These are phyloP conservation scores for Cercospora sp. DNA, from an alignment of 2,329 filamentous ascomycete species.

Conservation along the genomic window DNA sequence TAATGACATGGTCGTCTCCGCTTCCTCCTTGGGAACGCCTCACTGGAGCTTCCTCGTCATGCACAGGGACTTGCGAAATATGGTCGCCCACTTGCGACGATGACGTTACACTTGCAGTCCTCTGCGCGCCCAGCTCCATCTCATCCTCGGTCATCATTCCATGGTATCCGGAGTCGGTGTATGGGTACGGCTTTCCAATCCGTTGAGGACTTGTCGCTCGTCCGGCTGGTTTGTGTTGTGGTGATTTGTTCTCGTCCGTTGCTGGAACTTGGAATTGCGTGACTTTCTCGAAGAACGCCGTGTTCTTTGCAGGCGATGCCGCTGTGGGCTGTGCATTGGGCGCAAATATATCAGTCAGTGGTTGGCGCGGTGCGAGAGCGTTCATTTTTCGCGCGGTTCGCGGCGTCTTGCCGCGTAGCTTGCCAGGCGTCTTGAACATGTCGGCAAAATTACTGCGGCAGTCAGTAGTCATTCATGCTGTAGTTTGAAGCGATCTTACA, in stretches of 20 bases:
- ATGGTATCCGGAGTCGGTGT: conserved; percentile 69
- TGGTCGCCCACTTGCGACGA: conserved; percentile 22
- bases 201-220: conserved; percentile 39
- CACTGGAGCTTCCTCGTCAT: conserved; percentile 35
- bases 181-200: conserved; percentile 35
- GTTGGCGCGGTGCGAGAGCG: conserved; percentile 58
- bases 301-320: conserved; percentile 56
- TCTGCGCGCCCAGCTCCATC: conserved; percentile 43
- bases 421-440: conserved; percentile 92
- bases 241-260: conserved; percentile 47
- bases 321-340: conserved; percentile 47
- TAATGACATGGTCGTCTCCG: conserved; percentile 32
- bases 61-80: conserved; percentile 27
- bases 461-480: conserved; percentile 32
- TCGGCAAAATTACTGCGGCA: conserved; percentile 78
- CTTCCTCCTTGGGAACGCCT: conserved; percentile 30
- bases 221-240: conserved; percentile 30
- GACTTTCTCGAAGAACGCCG: conserved; percentile 54
- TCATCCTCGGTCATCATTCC: conserved; percentile 59
- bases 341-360: conserved; percentile 52
- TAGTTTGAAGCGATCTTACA: conserved; percentile 59
- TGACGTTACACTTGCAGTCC: conserved; percentile 21
- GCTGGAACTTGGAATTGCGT: conserved; percentile 62
- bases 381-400: conserved; percentile 66
- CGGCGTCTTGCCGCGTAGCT: conserved; percentile 78